Evolutionary conservation across 176 grass and related monocot species (phyloP).

Genomic region (Rhipidocladum racemiflorum): DNA sequence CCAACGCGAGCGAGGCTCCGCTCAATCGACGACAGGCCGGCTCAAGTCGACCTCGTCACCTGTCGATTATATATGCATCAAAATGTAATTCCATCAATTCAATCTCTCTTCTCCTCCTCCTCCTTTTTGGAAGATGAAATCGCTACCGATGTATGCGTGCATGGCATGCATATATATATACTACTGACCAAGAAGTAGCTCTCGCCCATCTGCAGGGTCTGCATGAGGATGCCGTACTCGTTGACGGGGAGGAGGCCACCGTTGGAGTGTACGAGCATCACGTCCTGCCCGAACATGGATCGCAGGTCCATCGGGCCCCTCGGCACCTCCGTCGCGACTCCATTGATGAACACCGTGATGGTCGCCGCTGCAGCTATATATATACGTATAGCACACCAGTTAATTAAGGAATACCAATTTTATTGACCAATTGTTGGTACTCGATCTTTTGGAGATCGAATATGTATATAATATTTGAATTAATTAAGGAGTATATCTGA

Average conservation of each 20-base stretch:
- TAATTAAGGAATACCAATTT: not conserved
- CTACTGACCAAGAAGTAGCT: constrained; percentile 81
- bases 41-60: constrained; percentile 42
- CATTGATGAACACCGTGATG: constrained; percentile 93
- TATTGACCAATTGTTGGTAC: not conserved
- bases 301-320: constrained; percentile 72
- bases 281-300: constrained; percentile 76
- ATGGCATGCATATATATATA: not conserved
- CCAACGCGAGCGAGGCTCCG: not conserved
- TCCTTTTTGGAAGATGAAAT: not conserved
- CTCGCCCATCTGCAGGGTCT: constrained; percentile 86
- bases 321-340: constrained; percentile 71
- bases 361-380: constrained; percentile 66
- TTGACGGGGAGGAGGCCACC: constrained; percentile 67
- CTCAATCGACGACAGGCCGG: not conserved
- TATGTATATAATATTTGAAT: not conserved
- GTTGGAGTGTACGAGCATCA: constrained; percentile 69
- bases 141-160: not conserved
- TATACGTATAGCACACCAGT: not conserved
- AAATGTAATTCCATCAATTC: not conserved
- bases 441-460: not conserved
- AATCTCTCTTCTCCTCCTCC: not conserved
- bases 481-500: too few species aligned
- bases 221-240: constrained; percentile 68
- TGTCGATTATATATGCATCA: not conserved